Percentiles rank a stretch among this genome's conserved stretches.
phyloP scores from a whole-genome alignment of 2,329 filamentous ascomycete genomes.

The Fusarium verticillioides region DNA sequence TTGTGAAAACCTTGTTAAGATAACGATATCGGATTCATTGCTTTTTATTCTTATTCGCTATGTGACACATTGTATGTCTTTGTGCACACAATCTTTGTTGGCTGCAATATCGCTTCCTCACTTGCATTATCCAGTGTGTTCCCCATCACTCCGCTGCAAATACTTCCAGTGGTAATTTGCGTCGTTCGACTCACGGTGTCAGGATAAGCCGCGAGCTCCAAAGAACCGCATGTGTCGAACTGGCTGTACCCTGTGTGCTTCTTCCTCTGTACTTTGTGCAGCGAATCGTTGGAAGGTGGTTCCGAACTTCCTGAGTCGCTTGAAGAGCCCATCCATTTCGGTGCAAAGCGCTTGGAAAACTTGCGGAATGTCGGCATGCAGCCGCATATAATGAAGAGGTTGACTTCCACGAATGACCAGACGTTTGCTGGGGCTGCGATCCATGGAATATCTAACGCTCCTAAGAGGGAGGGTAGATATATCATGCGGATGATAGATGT shows the following conservation, averaged over 20 bases:
- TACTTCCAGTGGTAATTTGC: not conserved
- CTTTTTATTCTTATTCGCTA: not conserved
- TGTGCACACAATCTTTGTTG: constrained; percentile 8
- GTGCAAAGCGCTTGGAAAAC: constrained; percentile 67
- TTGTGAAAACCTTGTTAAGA: accelerated
- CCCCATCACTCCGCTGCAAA: not conserved
- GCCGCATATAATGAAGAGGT: constrained; percentile 44
- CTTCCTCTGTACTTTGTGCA: constrained; percentile 16
- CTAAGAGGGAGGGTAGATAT: constrained; percentile 43
- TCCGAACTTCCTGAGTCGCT: constrained; percentile 57
- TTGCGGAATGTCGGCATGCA: constrained; percentile 53
- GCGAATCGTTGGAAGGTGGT: not conserved
- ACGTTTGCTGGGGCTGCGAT: constrained; percentile 41
- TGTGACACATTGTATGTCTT: constrained; percentile 14
- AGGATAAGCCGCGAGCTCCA: constrained; percentile 10
- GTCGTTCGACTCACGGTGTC: not conserved
- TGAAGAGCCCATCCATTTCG: constrained; percentile 71
- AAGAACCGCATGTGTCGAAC: not conserved
- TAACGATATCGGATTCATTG: accelerated
- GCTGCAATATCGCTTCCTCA: constrained; percentile 20
- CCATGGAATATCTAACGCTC: not conserved
- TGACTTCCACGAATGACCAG: constrained; percentile 50
- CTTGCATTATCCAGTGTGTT: constrained; percentile 2
- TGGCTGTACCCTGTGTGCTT: constrained; percentile 24
- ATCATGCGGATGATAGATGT: constrained; percentile 47